Evolutionary conservation across 1,284 basidiomycete species (phyloP), one percentile per base, ranked within the genome.

Genomic region (Cutaneotrichosporon cyanovorans): DNA sequence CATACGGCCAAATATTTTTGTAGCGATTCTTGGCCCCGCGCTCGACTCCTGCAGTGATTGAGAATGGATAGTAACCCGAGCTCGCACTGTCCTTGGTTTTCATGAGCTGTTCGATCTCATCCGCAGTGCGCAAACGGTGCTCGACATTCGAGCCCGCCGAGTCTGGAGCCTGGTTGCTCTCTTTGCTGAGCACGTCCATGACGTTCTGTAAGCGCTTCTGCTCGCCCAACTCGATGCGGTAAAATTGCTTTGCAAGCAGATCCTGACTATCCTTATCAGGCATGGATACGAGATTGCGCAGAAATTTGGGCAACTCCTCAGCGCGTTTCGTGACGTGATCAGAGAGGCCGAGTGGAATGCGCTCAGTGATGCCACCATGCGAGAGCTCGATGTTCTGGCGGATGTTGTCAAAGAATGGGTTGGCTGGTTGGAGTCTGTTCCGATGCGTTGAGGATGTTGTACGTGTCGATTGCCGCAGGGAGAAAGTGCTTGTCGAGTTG

Each of bases 1-100:
- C 91, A 61, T 92, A 96, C 0, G 91, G 91, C 91, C 91, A 96
- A 46, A 96, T 93, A 64, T 96, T 87, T 61, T 90, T 91, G 67
- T 68, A 77, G 35, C 84, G 77, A 61, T 97, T 97, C 76, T 97
- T 92, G 11, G 82, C 78, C 11, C 93, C 93, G 58, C 93, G 87
- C 73, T 97, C 93, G 4, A 98, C 79, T 2, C 89, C 93, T 4
- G 93, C 93, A 1, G 88, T 90, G 58, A 98, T 98, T 51, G 88
- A 91, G 69, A 85, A 96, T 10, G 62, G 92, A 80, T 75, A 93
- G 82, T 48, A 71, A 47, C 42, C 38, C 39, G 40, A 34, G 38
- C 32, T 14, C 40, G 20, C 30, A 32, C 39, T 35, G 19, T 31
- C 38, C 20, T 41, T 20, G 47, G 46, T 50, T 3, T 48, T 45